phyloP scores from a whole-genome alignment of 2,329 filamentous ascomycete species.

The Dryadomyces quercus-mongolicae region DNA sequence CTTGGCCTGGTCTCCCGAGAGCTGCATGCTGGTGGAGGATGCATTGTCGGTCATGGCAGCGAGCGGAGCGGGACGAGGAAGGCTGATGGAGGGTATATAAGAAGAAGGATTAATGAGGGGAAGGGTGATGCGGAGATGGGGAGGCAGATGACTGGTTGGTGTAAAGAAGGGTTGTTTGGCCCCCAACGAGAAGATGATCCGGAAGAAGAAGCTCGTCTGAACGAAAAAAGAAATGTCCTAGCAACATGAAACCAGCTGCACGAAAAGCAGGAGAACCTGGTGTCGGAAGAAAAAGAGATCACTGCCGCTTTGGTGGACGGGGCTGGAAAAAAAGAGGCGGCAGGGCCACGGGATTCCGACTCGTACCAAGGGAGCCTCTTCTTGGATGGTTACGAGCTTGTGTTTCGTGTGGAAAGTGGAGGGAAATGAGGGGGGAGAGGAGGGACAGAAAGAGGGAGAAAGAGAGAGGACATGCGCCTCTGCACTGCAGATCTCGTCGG shows the following conservation, averaged over 20 bases:
- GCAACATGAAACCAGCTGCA: neutral
- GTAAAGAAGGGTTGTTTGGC: neutral
- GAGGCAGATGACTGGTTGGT: neutral
- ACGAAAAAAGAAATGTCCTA: neutral
- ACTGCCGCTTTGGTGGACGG: neutral
- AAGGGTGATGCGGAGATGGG: neutral
- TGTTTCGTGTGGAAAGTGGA: neutral
- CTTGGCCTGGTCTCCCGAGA: conserved; percentile 24
- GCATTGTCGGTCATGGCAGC: conserved; percentile 7
- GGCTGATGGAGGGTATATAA: neutral
- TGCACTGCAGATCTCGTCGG: no score
- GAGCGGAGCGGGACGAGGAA: neutral
- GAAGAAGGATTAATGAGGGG: neutral
- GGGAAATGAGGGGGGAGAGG: neutral
- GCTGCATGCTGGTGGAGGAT: conserved; percentile 7
- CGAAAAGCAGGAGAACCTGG: neutral
- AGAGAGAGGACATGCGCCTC: neutral
- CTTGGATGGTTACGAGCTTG: neutral
- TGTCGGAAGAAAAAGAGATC: neutral
- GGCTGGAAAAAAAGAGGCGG: no score
- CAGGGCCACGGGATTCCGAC: no score
- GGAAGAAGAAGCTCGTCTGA: neutral
- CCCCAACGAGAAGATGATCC: neutral
- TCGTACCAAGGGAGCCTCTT: no score
- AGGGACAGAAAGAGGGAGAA: neutral